Conservation (phyloP, 2,329 filamentous ascomycete genomes). For the Incumbomyces lentus region DNA sequence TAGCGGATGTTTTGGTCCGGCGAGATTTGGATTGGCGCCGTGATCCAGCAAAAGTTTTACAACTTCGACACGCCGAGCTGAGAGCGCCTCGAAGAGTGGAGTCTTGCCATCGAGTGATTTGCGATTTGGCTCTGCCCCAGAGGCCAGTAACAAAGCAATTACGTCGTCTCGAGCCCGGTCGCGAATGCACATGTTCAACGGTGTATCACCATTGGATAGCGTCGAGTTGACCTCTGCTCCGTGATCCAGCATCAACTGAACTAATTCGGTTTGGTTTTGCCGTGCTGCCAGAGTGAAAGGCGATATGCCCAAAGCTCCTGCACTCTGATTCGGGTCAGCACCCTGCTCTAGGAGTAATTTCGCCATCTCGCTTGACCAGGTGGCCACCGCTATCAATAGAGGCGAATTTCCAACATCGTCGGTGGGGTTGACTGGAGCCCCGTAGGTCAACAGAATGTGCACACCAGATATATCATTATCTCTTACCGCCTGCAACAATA, state of each 20-base stretch:
- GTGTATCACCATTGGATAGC: conserved; percentile 48
- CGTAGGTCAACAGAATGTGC: conserved; percentile 47
- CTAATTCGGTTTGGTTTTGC: conserved; percentile 46
- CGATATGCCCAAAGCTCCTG: conserved; percentile 43
- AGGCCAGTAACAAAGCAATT: conserved; percentile 50
- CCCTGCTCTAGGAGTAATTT: conserved; percentile 55
- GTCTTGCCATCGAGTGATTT: conserved; percentile 55
- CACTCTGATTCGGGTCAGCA: conserved; percentile 45
- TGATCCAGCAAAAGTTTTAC: conserved; percentile 46
- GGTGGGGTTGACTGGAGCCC: conserved; percentile 45
- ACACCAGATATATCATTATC: conserved; percentile 44
- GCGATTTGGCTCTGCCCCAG: conserved; percentile 48
- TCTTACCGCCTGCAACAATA: conserved; percentile 38
- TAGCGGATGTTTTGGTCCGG: conserved; percentile 58
- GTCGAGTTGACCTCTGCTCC: conserved; percentile 48
- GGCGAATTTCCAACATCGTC: conserved; percentile 44
- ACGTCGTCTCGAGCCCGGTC: conserved; percentile 46
- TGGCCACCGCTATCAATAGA: conserved; percentile 42
- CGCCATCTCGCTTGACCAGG: conserved; percentile 46
- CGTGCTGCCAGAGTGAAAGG: conserved; percentile 44
- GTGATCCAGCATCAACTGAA: conserved; percentile 51
- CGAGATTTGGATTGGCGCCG: conserved; percentile 56
- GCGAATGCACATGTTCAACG: conserved; percentile 51
- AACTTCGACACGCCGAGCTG: conserved; percentile 46
- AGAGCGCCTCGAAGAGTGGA: conserved; percentile 52